Evolutionary conservation across 139 green algal genomes (phyloP).

Genomic region (Haematococcus lacustris): DNA sequence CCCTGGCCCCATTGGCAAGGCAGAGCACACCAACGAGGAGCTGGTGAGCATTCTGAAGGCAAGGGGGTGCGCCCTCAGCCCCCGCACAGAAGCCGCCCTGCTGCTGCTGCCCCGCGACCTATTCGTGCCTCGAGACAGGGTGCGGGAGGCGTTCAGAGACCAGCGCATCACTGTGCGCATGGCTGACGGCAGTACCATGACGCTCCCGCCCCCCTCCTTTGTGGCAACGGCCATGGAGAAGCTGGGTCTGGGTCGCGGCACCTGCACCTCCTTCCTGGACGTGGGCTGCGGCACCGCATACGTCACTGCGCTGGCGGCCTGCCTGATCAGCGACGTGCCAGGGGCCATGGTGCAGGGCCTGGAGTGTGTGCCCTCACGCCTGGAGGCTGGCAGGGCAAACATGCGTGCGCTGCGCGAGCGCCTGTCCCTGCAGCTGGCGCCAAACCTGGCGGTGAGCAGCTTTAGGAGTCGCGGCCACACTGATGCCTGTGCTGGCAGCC

Average conservation of each 20-base stretch:
- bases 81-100: conserved; percentile 40
- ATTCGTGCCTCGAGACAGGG: conserved; percentile 50
- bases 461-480: no score
- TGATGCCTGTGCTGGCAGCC: no score
- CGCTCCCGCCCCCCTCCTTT: conserved; percentile 45
- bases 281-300: conserved; percentile 53
- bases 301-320: conserved; percentile 43
- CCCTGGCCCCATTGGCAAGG: conserved; percentile 46
- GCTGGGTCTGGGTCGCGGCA: conserved; percentile 34
- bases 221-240: conserved; percentile 42
- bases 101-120: conserved; percentile 42
- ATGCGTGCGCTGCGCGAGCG: conserved; percentile 27
- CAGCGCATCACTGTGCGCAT: conserved; percentile 52
- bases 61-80: conserved; percentile 36
- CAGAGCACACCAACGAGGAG: conserved; percentile 56
- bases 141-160: conserved; percentile 51
- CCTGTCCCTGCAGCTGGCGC: conserved; percentile 23
- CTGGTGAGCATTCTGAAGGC: conserved; percentile 54
- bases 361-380: conserved; percentile 14
- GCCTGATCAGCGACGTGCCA: conserved; percentile 30
- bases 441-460: no score
- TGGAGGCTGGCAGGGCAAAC: conserved; percentile 33
- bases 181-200: conserved; percentile 49
- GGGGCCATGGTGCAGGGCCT: not conserved
- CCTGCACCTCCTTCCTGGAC: conserved; percentile 43